A percentile compares a stretch with the other conserved stretches of the same genome.
phyloP scores from a whole-genome alignment of 345 rosid species.

The Corchorus olitorius region DNA sequence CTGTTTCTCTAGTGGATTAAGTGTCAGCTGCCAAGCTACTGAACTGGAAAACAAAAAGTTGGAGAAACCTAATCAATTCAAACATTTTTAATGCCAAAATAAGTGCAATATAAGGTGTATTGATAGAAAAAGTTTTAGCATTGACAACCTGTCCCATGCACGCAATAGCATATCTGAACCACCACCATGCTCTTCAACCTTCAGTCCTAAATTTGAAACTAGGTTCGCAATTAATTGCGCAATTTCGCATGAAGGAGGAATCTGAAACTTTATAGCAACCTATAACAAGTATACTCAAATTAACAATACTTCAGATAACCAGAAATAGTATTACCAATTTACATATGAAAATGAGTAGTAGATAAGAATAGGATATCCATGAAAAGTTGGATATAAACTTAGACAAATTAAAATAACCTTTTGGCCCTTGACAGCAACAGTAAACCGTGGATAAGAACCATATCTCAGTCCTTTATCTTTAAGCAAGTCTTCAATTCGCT shows the following conservation, averaged over 20 bases:
- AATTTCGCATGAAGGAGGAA: conserved; percentile 71
- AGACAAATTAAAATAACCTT: conserved; percentile 52
- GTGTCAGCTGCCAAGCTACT: conserved; percentile 88
- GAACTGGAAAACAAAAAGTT: conserved; percentile 54
- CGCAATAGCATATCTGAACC: conserved; percentile 82
- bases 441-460: conserved; percentile 72
- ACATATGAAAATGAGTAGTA: not conserved
- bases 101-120: not conserved
- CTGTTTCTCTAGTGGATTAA: conserved; percentile 51
- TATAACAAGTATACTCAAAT: conserved; percentile 25
- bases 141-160: conserved; percentile 84
- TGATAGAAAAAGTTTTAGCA: not conserved
- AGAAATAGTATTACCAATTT: conserved; percentile 4
- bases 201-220: conserved; percentile 71
- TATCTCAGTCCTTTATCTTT: conserved; percentile 50
- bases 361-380: not conserved
- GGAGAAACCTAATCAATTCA: conserved; percentile 1
- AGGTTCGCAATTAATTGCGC: conserved; percentile 81
- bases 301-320: not conserved
- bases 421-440: conserved; percentile 83
- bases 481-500: conserved; percentile 62
- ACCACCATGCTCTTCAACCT: conserved; percentile 65
- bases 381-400: not conserved
- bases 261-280: conserved; percentile 83
- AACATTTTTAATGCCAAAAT: conserved; percentile 9